phyloP scores from a whole-genome alignment of 164 flowering plant species.

The Aristolochia contorta region DNA sequence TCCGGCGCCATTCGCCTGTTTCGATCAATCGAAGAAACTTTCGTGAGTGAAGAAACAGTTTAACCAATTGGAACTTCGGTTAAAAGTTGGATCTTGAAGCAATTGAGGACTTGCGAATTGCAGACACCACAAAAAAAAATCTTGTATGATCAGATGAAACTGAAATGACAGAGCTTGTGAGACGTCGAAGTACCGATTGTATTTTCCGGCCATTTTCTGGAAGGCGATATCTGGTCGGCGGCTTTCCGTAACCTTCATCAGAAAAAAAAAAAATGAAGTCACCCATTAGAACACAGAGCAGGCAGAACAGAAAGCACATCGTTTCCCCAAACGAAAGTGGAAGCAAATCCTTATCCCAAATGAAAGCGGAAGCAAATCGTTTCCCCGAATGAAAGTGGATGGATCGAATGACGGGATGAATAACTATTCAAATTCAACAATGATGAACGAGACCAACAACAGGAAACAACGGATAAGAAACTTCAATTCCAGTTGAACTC shows the following conservation, averaged over 20 bases:
- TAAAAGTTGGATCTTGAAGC: background rate
- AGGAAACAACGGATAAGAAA: background rate
- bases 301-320: background rate
- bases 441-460: background rate
- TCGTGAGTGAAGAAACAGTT: too few species aligned
- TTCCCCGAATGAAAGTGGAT: background rate
- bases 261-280: background rate
- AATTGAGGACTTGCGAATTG: background rate
- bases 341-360: background rate
- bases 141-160: background rate
- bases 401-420: background rate
- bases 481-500: too few species aligned
- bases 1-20: constrained; percentile 74
- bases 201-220: constrained; percentile 23
- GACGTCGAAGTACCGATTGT: constrained; percentile 15
- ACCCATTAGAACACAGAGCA: background rate
- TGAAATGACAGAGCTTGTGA: background rate
- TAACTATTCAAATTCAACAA: background rate
- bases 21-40: background rate
- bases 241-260: constrained; percentile 33
- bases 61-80: too few species aligned
- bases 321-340: background rate
- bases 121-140: too few species aligned
- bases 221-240: constrained; percentile 33
- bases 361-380: background rate